Evolutionary conservation across 2,329 filamentous ascomycete species (phyloP), one percentile per base, ranked within the genome.

Genomic region (Fusarium stilboides): DNA sequence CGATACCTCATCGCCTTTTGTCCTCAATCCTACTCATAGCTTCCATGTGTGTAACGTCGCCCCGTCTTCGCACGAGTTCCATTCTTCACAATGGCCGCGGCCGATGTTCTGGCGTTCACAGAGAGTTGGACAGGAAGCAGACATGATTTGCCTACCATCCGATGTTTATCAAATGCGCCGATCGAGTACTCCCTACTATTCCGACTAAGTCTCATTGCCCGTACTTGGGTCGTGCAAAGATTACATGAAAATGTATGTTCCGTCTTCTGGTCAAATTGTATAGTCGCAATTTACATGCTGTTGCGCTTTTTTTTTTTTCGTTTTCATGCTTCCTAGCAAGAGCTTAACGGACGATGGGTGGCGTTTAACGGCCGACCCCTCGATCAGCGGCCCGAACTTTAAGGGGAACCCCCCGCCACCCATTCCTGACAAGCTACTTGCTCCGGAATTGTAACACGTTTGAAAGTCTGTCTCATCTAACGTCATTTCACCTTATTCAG

Each of bases 21-120:
- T 62, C 62, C 55, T 47, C 56, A 50, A 42, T 57, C 50, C 51
- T 59, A 56, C 63, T 58, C 70, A 63, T 73, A 82, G 83, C 81
- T 81, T 83, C 83, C 85, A 88, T 88, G 86, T 82, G 82, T 85
- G 77, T 81, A 79, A 80, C 78, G 79, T 74, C 78, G 70, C 71
- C 71, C 72, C 75, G 77, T 77, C 75, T 81, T 74, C 75, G 76
- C 72, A 82, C 78, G 78, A 84, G 80, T 77, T 80, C 78, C 74
- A 79, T 81, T 78, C 81, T 78, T 78, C 83, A 86, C 75, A 77
- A 88, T 88, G 86, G 86, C 86, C 78, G 79, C 84, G 77, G 82
- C 81, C 80, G 80, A 81, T 72, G 80, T 86, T 80, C 75, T 83
- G 78, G 76, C 77, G 68, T 80, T 78, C 71, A 80, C 76, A 78